phyloP scores from a whole-genome alignment of 2,329 filamentous ascomycete genomes.

The Mycosphaerella sp. region DNA sequence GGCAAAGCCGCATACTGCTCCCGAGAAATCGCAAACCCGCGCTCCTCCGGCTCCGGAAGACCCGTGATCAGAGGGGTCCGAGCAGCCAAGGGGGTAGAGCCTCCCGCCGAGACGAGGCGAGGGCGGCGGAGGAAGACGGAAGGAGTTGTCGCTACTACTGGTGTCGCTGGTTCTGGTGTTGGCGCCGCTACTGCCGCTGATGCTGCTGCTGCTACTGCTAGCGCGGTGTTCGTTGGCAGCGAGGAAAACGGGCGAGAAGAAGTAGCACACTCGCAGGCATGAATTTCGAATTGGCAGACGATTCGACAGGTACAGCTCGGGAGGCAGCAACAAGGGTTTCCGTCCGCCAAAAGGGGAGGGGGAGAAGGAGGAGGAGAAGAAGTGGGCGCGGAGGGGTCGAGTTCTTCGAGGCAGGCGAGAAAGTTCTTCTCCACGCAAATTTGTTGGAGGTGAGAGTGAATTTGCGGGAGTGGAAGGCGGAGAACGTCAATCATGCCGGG shows the following conservation, averaged over 20 bases:
- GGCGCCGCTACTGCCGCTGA: no score
- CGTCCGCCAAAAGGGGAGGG: neutral
- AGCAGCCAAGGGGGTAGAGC: neutral
- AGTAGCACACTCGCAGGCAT: neutral
- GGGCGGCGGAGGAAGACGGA: neutral
- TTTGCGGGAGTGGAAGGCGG: neutral
- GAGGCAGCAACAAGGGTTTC: neutral
- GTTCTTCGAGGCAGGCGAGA: slow-evolving; percentile 1
- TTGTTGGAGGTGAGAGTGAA: neutral
- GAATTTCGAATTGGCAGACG: slow-evolving; percentile 1
- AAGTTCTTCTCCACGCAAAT: neutral
- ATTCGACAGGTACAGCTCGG: neutral
- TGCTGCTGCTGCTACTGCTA: neutral
- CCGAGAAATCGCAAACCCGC: neutral
- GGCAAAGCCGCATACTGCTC: slow-evolving; percentile 3
- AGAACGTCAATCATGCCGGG: neutral
- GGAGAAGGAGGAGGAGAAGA: neutral
- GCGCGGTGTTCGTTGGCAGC: neutral
- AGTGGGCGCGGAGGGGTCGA: neutral
- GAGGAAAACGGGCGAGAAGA: neutral
- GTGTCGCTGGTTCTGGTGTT: no score
- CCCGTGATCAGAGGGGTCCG: neutral
- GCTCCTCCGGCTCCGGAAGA: neutral
- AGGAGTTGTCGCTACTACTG: no score
- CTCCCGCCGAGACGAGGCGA: slow-evolving; percentile 4